Base-by-base conservation (phyloP, 2,329 filamentous ascomycete species). In the Boeremia lycopersici region DNA sequence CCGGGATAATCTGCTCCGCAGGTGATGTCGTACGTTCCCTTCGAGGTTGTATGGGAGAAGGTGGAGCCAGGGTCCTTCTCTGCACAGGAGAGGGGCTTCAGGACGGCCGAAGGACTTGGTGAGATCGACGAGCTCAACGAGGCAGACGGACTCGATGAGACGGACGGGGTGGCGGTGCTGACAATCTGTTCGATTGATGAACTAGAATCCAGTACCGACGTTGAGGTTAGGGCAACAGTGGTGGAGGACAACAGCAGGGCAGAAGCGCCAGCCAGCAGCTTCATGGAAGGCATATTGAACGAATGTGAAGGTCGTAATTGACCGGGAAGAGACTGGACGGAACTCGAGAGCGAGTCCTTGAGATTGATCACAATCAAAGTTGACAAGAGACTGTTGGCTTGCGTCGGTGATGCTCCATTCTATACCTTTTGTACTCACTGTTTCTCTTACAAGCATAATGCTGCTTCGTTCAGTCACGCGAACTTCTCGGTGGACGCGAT, bases 1-100 rank as follows among this genome's bases (percentile, higher is more conserved):
- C 15, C 15, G 23, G n/a, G 25, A 36, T 49, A 49, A 23, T 49
- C 47, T 11, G 12, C 10, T n/a, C 47, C 47, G n/a, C 47, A 49
- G 5, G n/a, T 23, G 6, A 49, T 17, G 17, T 49, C 47, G 25
- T 43, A 49, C 2, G 9, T 30, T 0, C 28, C 30, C 5, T 23
- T 12, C 0, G 47, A 36, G 11, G 38, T 49, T 9, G 29, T 36
- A 30, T 43, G 12, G 4, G 29, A 42, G 23, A 49, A 36, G 9
- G 38, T 34, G n/a, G 31, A 13, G n/a, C 39, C 47, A 5, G 2
- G 19, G 11, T 26, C 23, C 19, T 40, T 40, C 19, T 23, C 36
- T 23, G 9, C n/a, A 17, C 35, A 38, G 13, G 30, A 31, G 30
- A 31, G 30, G 13, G 30, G 10, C 10, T 13, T 3, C 6, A 13